A percentile compares a stretch with the other conserved stretches of the same genome.
Conservation (phyloP, 148 eudicot genomes). For the Limonium bicolor region DNA sequence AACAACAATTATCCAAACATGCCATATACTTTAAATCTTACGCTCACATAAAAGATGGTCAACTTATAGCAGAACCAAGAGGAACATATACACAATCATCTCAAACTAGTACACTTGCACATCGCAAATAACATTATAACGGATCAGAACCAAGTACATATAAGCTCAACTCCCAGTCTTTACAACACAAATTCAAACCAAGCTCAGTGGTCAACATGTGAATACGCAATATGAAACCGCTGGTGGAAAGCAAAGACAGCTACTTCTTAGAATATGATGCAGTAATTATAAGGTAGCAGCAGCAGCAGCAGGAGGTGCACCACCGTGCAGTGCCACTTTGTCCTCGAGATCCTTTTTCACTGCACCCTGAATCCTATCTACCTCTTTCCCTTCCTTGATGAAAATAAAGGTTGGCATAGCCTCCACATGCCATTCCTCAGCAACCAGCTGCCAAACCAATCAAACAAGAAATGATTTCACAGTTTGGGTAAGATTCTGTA, state of each 20-base stretch:
- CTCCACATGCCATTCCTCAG: conserved; percentile 24
- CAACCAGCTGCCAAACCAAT: conserved; percentile 24
- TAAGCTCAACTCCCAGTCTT: neutral
- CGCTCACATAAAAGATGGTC: no score
- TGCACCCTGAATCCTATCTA: conserved; percentile 54
- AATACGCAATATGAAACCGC: no score
- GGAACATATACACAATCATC: no score
- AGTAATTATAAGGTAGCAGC: neutral
- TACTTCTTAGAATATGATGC: no score
- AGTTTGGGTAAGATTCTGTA: neutral
- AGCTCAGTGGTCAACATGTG: neutral
- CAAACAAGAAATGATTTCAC: neutral
- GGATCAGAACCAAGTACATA: neutral
- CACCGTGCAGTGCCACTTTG: conserved; percentile 17
- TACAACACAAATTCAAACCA: neutral
- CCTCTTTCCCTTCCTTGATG: conserved; percentile 37
- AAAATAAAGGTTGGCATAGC: conserved; percentile 67
- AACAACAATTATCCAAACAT: no score
- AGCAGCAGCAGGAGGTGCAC: conserved; percentile 6
- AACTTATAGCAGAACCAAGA: no score
- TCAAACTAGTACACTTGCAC: no score
- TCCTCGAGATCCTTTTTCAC: conserved; percentile 28
- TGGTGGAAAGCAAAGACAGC: no score
- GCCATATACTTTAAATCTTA: no score
- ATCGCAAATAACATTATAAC: no score